Evolutionary conservation across 768 basidiomycete species (phyloP), one percentile per base, ranked within the genome.

Genomic region (Naganishia onofrii): DNA sequence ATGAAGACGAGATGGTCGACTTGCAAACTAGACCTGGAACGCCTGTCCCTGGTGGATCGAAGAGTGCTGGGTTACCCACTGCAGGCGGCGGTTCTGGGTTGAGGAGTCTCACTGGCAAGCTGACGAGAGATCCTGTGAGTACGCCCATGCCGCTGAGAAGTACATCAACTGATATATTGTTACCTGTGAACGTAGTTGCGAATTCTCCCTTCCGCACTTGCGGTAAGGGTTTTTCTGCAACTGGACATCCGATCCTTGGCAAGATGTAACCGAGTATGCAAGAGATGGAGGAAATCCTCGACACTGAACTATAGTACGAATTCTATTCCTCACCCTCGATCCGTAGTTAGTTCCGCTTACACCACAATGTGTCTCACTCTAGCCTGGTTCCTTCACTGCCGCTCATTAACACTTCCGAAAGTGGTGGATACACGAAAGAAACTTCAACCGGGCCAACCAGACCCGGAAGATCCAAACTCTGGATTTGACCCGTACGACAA

Each of bases 381-480:
- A 96, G 93, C 95, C 12, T 96, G 93, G 93, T 96, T 94, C 83
- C 90, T 91, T 73, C 89, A 90, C 73, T 93, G 92, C 79, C 84
- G 93, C 67, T 90, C 89, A 73, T 90, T 93, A 71, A 88, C 89
- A 74, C 91, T 96, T 73, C 88, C 91, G 53, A 90, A 92, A 71
- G 87, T 88, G 34, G 29, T 55, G 13, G 38, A 38, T 12, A 44
- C 15, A 6, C 12, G 60, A 3, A 88, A 79, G 56, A 71, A 67
- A 32, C 74, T 75, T 13, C 72, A 71, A 64, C 55, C 56, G 19
- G 68, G 68, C 32, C 17, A 34, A 46, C 28, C 74, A 72, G 44
- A 76, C 67, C 28, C 67, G 9, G 73, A 74, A 54, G 77, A 76
- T 57, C 38, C 68, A 53, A 63, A 63, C 32, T 63, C 60, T 10